Evolutionary conservation across 2,329 filamentous ascomycete species (phyloP), one percentile per base, ranked within the genome.

Genomic region (Mycosphaerella sp.): DNA sequence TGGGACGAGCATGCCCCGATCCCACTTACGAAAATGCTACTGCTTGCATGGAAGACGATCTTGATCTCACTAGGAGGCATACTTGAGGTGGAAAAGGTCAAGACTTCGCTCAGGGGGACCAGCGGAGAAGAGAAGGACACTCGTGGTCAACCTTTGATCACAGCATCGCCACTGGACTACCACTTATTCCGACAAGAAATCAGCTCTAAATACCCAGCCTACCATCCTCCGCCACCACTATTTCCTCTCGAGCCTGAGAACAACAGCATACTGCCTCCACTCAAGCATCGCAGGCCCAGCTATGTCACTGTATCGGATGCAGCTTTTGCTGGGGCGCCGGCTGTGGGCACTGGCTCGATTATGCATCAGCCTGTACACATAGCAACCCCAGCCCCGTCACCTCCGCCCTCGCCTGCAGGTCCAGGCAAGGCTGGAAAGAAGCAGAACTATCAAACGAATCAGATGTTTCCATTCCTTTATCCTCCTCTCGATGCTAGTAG

Each of bases 381-480:
- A 61, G 93, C 93, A n/a, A 98, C 93, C 1, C 93, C 93, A 0
- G 91, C 90, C 0, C 93, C 93, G 1, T 98, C 93, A 0, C 93
- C 93, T 18, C 93, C 93, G 0, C 93, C 93, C 1, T 96, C 91
- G 1, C 93, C 93, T 8, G 85, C 85, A 30, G 90, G 80, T 1
- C 79, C 81, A 2, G 81, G 89, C 21, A 98, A 97, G 68, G 88
- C 87, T 46, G 90, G 86, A 0, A 98, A 98, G 75, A 98, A 98
- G 67, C 93, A 98, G 65, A 98, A 97, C 61, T 98, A 98, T 64
- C 93, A 98, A 68, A 98, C 93, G 0, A 98, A 98, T 65, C 93
- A 98, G 63, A 93, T 96, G 66, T 97, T 98, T 59, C 93, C 93
- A 0, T 97, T 98, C 65, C 83, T 98, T 73, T 98, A 98, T 61